Percentiles rank a stretch among this genome's conserved stretches.
Evolutionary conservation across 108 stramenopile species (phyloP).

Genomic region (Licmophora abbreviata): DNA sequence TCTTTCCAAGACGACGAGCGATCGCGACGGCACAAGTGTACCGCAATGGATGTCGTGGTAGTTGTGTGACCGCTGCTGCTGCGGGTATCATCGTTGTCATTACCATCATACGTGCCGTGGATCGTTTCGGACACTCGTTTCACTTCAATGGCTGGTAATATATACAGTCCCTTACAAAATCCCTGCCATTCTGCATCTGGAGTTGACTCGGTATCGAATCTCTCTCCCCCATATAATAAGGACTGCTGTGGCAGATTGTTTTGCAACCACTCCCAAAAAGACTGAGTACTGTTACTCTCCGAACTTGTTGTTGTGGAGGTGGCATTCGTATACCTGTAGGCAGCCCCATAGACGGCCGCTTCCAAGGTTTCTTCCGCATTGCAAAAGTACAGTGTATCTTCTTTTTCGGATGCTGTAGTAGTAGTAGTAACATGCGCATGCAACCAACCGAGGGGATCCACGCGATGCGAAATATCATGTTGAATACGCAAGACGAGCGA

Average conservation of each 20-base stretch:
- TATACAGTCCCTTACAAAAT: slow-evolving; percentile 65
- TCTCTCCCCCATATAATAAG: slow-evolving; percentile 58
- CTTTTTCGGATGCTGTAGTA: background rate
- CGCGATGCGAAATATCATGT: slow-evolving; percentile 37
- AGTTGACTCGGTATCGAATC: slow-evolving; percentile 41
- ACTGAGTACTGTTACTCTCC: too few relatives aligned
- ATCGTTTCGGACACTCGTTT: slow-evolving; percentile 23
- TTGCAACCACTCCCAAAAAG: slow-evolving; percentile 19
- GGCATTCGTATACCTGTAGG: slow-evolving; percentile 2
- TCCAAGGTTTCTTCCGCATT: slow-evolving; percentile 54
- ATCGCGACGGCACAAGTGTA: slow-evolving; percentile 26
- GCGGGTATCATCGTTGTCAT: background rate
- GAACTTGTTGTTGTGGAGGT: too few relatives aligned
- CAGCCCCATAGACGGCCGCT: slow-evolving; percentile 49
- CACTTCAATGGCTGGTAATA: slow-evolving; percentile 63
- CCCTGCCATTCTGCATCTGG: slow-evolving; percentile 56
- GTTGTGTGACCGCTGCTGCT: slow-evolving; percentile 3
- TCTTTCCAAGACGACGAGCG: slow-evolving; percentile 14
- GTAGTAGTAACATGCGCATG: slow-evolving; percentile 35
- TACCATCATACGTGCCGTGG: background rate
- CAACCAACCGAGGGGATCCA: slow-evolving; percentile 65
- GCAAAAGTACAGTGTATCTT: slow-evolving; percentile 43
- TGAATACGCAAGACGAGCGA: slow-evolving; percentile 31
- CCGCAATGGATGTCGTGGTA: slow-evolving; percentile 30
- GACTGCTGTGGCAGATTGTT: slow-evolving; percentile 27